Evolutionary conservation across 345 rosid species (phyloP).

Genomic region (Pistacia atlantica): DNA sequence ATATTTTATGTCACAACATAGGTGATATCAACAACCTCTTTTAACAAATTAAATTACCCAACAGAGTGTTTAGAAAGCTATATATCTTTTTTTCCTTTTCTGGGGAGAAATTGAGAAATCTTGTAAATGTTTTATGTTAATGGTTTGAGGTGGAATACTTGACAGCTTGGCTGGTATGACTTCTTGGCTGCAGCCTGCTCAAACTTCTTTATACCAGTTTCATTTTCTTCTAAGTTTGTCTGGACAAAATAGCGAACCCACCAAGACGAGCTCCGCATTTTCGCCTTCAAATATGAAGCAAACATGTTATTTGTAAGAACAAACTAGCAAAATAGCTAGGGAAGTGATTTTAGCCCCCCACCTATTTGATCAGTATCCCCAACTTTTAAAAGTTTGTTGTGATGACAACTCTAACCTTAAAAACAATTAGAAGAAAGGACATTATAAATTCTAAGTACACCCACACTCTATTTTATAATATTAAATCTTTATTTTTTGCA

Average conservation of each 20-base stretch:
- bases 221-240: constrained; percentile 67
- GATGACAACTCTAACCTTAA: no score
- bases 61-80: neutral
- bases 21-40: constrained; percentile 10
- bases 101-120: neutral
- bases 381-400: no score
- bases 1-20: constrained; percentile 17
- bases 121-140: constrained; percentile 25
- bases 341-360: no score
- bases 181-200: constrained; percentile 68
- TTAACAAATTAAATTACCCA: constrained; percentile 17
- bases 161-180: constrained; percentile 75
- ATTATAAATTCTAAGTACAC: no score
- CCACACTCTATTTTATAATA: no score
- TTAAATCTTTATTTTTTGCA: no score
- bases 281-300: constrained; percentile 43
- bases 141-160: constrained; percentile 88
- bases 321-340: neutral
- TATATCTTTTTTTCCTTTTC: neutral
- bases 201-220: constrained; percentile 54
- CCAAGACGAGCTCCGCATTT: constrained; percentile 76
- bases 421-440: no score
- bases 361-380: no score
- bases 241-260: constrained; percentile 69
- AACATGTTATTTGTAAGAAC: constrained; percentile 1